These are phyloP conservation scores for Plectosphaerella plurivora DNA, from an alignment of 2,329 filamentous ascomycete species.

Conservation along the genomic window DNA sequence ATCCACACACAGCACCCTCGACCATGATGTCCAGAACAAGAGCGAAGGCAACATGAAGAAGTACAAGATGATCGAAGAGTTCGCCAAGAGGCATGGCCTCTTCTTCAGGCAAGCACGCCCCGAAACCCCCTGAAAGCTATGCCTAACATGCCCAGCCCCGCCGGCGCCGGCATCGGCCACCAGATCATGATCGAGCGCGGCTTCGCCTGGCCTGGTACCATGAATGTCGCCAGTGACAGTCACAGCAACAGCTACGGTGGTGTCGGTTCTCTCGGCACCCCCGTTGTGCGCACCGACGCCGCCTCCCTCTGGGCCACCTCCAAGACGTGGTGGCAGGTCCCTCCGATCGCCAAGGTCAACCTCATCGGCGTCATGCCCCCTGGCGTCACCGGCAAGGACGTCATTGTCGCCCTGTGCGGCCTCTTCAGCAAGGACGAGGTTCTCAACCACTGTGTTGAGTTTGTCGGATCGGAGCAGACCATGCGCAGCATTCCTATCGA, in stretches of 20 bases:
- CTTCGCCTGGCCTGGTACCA: slow-evolving; percentile 75
- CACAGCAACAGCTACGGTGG: slow-evolving; percentile 85
- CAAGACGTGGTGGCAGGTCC: slow-evolving; percentile 84
- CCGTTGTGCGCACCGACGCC: slow-evolving; percentile 83
- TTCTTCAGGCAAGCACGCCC: slow-evolving; percentile 41
- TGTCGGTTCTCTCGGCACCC: slow-evolving; percentile 70
- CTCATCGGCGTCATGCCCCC: slow-evolving; percentile 69
- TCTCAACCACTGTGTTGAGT: slow-evolving; percentile 87
- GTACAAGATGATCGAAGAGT: slow-evolving; percentile 75
- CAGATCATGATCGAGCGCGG: slow-evolving; percentile 90
- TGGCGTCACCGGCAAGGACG: slow-evolving; percentile 89
- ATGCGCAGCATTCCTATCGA: slow-evolving; percentile 69
- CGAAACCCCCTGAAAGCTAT: slow-evolving; percentile 34
- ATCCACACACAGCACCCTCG: slow-evolving; percentile 62
- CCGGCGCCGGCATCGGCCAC: slow-evolving; percentile 80
- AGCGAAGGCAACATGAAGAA: slow-evolving; percentile 75
- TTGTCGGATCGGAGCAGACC: slow-evolving; percentile 75
- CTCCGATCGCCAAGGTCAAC: slow-evolving; percentile 75
- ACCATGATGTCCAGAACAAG: slow-evolving; percentile 88
- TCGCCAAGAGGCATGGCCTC: slow-evolving; percentile 73
- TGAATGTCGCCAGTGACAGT: slow-evolving; percentile 73
- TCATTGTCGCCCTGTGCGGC: slow-evolving; percentile 84
- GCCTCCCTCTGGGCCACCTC: slow-evolving; percentile 81
- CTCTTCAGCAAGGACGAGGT: slow-evolving; percentile 86
- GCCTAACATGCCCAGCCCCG: slow-evolving; percentile 18